Base-by-base conservation (phyloP, 305 asterid genomes). In the Fraxinus greggii region DNA sequence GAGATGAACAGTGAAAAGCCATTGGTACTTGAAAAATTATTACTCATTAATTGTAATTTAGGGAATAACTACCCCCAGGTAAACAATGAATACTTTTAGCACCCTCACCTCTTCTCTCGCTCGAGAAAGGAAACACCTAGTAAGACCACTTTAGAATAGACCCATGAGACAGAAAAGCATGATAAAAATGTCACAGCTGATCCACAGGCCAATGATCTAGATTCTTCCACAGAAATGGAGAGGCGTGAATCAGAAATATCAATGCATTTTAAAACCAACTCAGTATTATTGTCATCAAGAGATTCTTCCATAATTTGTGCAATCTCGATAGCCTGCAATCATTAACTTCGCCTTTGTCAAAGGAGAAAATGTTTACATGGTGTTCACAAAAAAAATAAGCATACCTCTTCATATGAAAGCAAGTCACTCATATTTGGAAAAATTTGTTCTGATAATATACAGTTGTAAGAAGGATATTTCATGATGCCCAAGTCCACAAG, bases 321-420 rank as follows among this genome's bases (percentile, higher is more conserved):
- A 85, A 96, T 86, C 88, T 92, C 99, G 78, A 94, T 86, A 75
- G 98, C 98, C 99, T 96, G 88, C 61, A 81, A 83, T 74, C 79
- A 82, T 82, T 80, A 76, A 17, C 76, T 28, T 54, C 80, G 78
- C 42, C 79, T 48, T 78, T 76, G 76, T 76, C 76, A 42, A 85
- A 77, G 81, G 59, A 73, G 35, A 33, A 61, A 19, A 48, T 70
- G 42, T 48, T 74, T 63, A 40, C 51, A 75, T 2, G 13, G 13
- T 28, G 7, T 59, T 77, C 79, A 51, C 38, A 31, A 29, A 75
- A 78, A 80, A 85, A 69, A 77, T 56, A 82, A 65, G 80, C 78
- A 77, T 88, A 96, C 99, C 97, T 93, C 95, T 90, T 96, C 99
- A 81, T 91, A 96, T 81, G 93, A 91, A 59, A 96, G 90, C 88